Percentiles rank a stretch among this genome's conserved stretches.
phyloP scores from a whole-genome alignment of 495 filamentous ascomycete species.

The Aspergillus baeticus region DNA sequence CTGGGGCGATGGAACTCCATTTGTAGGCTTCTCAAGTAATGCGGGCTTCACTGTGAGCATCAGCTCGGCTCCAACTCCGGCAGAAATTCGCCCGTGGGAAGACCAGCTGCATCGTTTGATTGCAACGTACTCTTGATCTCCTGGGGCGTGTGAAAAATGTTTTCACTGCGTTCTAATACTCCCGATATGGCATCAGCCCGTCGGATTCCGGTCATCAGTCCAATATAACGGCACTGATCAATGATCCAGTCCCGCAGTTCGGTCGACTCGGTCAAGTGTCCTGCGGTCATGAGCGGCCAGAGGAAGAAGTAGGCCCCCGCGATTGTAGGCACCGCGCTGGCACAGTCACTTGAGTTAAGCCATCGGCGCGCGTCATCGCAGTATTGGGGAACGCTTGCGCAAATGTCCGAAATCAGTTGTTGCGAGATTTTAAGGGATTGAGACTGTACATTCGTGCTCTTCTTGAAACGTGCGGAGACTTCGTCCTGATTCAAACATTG shows the following conservation, averaged over 20 bases:
- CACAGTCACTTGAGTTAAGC: background rate
- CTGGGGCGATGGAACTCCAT: background rate
- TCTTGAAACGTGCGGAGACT: background rate
- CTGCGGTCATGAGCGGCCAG: conserved; percentile 3
- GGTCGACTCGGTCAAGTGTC: background rate
- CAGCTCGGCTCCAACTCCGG: background rate
- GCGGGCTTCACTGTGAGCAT: background rate
- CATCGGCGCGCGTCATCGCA: background rate
- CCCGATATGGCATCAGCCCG: background rate
- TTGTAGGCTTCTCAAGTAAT: background rate
- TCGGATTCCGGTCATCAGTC: background rate
- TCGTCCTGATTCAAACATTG: background rate
- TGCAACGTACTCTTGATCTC: background rate
- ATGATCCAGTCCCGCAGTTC: conserved; percentile 2
- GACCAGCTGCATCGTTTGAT: background rate
- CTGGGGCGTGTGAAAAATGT: background rate
- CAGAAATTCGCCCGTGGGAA: background rate
- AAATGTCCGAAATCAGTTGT: background rate
- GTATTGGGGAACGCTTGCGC: background rate
- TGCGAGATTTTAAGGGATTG: background rate
- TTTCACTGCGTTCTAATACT: background rate
- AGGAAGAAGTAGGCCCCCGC: conserved; percentile 1
- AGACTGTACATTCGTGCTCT: background rate
- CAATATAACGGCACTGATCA: background rate
- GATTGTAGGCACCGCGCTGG: background rate